A percentile compares a stretch with the other conserved stretches of the same genome.
phyloP scores from a whole-genome alignment of 163 green algal species.

The Scenedesmus sp. region DNA sequence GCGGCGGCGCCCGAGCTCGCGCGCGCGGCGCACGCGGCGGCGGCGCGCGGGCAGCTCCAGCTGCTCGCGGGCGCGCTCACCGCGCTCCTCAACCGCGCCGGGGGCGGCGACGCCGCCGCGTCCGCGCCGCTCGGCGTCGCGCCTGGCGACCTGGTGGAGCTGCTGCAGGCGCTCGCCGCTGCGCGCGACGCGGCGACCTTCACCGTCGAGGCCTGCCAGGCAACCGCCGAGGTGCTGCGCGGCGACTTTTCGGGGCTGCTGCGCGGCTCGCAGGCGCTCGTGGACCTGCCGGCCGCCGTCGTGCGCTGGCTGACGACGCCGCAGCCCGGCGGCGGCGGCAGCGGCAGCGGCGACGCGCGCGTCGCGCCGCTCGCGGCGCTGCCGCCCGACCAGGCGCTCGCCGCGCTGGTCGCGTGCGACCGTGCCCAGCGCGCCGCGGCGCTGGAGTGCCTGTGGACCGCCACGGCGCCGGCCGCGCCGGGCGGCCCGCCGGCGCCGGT shows the following conservation, averaged over 20 bases:
- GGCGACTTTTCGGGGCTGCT: not conserved
- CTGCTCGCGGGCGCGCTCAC: not conserved
- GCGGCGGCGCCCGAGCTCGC: not conserved
- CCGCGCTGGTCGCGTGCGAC: too few relatives aligned
- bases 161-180: too few relatives aligned
- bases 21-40: not conserved
- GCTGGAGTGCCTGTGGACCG: too few relatives aligned
- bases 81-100: not conserved
- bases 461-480: too few relatives aligned
- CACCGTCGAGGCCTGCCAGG: too few relatives aligned
- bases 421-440: too few relatives aligned
- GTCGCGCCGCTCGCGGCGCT: not conserved
- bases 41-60: slow-evolving; percentile 12
- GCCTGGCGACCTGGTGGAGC: too few relatives aligned
- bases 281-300: not conserved
- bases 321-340: not conserved
- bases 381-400: too few relatives aligned
- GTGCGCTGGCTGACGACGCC: not conserved
- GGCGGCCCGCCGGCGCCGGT: too few relatives aligned
- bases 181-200: too few relatives aligned
- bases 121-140: too few relatives aligned
- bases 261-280: not conserved
- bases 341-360: not conserved
- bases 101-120: too few relatives aligned
- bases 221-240: not conserved